Percentiles rank a stretch among this genome's conserved stretches.
phyloP scores from a whole-genome alignment of 2,329 filamentous ascomycete genomes.

The Zymoseptoria pseudotritici region DNA sequence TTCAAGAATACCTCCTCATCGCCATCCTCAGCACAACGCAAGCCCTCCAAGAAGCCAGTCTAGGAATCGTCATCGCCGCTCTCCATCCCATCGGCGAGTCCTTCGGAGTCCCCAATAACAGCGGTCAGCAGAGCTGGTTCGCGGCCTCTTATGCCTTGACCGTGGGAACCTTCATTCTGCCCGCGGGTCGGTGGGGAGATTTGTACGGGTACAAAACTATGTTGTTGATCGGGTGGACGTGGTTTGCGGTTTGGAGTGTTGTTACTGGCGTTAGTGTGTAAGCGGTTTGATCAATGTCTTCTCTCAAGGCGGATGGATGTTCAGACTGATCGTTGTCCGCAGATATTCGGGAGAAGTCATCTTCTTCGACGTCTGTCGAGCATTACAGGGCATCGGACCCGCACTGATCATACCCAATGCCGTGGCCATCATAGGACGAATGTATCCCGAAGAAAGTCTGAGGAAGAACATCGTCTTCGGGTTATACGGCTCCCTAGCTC shows the following conservation, averaged over 20 bases:
- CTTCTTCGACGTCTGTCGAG: constrained; percentile 3
- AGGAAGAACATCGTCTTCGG: background rate
- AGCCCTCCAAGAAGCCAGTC: background rate
- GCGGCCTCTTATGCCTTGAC: constrained; percentile 11
- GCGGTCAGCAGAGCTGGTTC: constrained; percentile 5
- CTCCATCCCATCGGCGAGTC: background rate
- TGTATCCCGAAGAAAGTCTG: background rate
- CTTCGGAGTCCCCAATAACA: background rate
- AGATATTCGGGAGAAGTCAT: background rate
- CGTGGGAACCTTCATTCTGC: constrained; percentile 5
- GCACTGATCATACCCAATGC: constrained; percentile 3
- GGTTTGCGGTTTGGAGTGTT: constrained; percentile 6
- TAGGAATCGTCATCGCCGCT: background rate
- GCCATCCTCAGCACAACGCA: background rate
- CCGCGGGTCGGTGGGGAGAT: constrained; percentile 4
- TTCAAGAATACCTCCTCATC: background rate
- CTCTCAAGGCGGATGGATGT: too few relatives aligned
- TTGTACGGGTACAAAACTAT: constrained; percentile 9
- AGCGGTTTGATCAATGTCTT: background rate
- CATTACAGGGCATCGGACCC: constrained; percentile 3
- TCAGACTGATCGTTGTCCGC: background rate
- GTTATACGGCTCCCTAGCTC: background rate
- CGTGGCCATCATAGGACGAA: constrained; percentile 3
- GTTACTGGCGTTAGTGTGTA: constrained; percentile 1
- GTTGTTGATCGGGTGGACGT: constrained; percentile 4